Conservation (phyloP, 495 filamentous ascomycete species). For the Corynascus novoguineensis region DNA sequence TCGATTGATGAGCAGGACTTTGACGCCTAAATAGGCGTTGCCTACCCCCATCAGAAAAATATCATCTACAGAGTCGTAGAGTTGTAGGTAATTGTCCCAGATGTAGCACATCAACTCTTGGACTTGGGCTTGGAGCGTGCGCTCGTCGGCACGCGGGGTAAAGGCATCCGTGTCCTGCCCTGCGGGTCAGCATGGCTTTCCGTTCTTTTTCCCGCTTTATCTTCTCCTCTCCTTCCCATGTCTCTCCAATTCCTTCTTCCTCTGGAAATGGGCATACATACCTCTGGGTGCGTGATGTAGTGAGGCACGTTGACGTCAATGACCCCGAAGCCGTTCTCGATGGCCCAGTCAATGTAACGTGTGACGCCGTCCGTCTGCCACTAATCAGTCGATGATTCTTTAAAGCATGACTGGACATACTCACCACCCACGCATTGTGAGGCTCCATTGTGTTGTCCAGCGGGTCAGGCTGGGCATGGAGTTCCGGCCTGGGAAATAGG, state of each 20-base stretch:
- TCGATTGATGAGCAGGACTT: slow-evolving; percentile 62
- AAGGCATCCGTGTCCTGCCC: slow-evolving; percentile 31
- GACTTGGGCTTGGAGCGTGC: slow-evolving; percentile 48
- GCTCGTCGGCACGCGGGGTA: slow-evolving; percentile 30
- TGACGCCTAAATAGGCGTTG: slow-evolving; percentile 62
- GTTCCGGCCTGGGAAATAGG: slow-evolving; percentile 56
- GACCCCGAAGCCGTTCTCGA: slow-evolving; percentile 65
- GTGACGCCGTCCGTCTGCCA: slow-evolving; percentile 67
- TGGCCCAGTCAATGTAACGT: slow-evolving; percentile 77
- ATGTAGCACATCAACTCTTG: slow-evolving; percentile 77
- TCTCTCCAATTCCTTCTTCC: too few species aligned
- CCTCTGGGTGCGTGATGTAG: slow-evolving; percentile 53
- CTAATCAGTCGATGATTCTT: not conserved
- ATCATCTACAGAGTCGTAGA: slow-evolving; percentile 56
- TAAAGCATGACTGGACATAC: slow-evolving; percentile 21
- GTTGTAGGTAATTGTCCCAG: slow-evolving; percentile 97
- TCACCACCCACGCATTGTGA: slow-evolving; percentile 81
- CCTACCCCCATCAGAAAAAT: slow-evolving; percentile 84
- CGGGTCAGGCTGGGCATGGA: slow-evolving; percentile 62
- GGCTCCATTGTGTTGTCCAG: slow-evolving; percentile 64
- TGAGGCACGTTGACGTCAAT: slow-evolving; percentile 88
- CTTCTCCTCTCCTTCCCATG: too few species aligned
- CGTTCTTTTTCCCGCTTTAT: too few species aligned
- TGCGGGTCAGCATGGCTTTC: too few species aligned
- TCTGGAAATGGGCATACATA: slow-evolving; percentile 29